These are phyloP conservation scores for Thermothielavioides terrestris DNA, from an alignment of 495 filamentous ascomycete species.

Conservation along the genomic window DNA sequence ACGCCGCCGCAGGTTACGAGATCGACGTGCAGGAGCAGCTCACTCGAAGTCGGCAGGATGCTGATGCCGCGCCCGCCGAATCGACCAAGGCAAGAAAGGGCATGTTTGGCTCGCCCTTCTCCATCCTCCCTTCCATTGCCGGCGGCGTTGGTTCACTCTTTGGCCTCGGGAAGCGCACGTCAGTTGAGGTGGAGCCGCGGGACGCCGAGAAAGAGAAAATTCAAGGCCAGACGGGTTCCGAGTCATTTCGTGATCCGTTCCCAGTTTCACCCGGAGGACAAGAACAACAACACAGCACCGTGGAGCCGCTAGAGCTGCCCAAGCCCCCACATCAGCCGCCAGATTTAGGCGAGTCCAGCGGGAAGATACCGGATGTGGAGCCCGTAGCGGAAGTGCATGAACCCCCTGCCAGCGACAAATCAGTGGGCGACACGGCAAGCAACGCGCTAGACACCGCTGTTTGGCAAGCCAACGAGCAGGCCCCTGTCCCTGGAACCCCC, in stretches of 20 bases:
- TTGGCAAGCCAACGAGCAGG: conserved; percentile 19
- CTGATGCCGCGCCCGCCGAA: not conserved
- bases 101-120: conserved; percentile 10
- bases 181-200: not conserved
- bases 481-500: conserved; percentile 10
- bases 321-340: conserved; percentile 10
- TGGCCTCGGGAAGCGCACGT: conserved; percentile 9
- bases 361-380: conserved; percentile 14
- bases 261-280: conserved; percentile 3
- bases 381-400: conserved; percentile 18
- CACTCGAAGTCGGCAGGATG: not conserved
- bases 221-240: not conserved
- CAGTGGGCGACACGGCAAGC: conserved; percentile 23
- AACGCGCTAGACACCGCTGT: conserved; percentile 23
- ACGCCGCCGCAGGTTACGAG: not conserved
- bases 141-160: conserved; percentile 18
- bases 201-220: not conserved
- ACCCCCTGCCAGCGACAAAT: conserved; percentile 21
- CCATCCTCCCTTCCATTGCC: conserved; percentile 13
- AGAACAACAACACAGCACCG: conserved; percentile 4
- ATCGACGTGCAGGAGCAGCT: not conserved
- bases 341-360: conserved; percentile 14
- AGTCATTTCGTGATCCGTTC: conserved; percentile 7
- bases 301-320: conserved; percentile 5
- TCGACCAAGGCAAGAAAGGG: conserved; percentile 10